Evolutionary conservation across 2,329 filamentous ascomycete genomes (phyloP), one percentile per base, ranked within the genome.

Genomic region (Hypoxylon sp.): DNA sequence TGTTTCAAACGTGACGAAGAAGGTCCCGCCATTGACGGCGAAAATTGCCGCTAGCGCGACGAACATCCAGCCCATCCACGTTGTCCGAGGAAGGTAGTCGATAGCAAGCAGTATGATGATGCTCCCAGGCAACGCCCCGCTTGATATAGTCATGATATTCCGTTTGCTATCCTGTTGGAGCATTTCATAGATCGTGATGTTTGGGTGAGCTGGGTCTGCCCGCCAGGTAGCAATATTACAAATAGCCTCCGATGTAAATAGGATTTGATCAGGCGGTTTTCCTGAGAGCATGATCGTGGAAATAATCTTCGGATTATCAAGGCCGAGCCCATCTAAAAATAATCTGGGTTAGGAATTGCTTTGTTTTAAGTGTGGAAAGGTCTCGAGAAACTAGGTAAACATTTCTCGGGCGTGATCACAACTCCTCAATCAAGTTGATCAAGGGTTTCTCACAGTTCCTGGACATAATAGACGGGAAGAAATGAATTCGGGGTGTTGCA

Each of bases 321-420:
- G 77, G 8, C 82, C 81, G 40, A 85, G 79, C 27, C 83, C 83
- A 54, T 84, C 63, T 65, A 17, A n/a, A n/a, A 11, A 51, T 27
- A n/a, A 35, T 13, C 10, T n/a, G 40, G 27, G n/a, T 61, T 13
- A 60, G 42, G 6, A 35, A 5, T 13, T 44, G 20, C 1, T 56
- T 27, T 4, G 27, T 10, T n/a, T n/a, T 27, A 27, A 42, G 6
- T n/a, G 1, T 27, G 20, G 20, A 13, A 42, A 5, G 25, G 25
- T 14, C 27, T 20, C 11, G 11, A 14, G 33, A 37, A 37, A 37
- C 11, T 37, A 0, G 11, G 33, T 37, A 14, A 14, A 13, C 33
- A 37, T 4, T 0, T 37, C 33, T 37, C 33, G 11, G 33, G 11
- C 13, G 33, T 14, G 33, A 37, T 14, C 11, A 37, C 33, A 27